These are phyloP conservation scores for Oryza brachyantha DNA, from an alignment of 176 grass and related monocot species.

Conservation along the genomic window DNA sequence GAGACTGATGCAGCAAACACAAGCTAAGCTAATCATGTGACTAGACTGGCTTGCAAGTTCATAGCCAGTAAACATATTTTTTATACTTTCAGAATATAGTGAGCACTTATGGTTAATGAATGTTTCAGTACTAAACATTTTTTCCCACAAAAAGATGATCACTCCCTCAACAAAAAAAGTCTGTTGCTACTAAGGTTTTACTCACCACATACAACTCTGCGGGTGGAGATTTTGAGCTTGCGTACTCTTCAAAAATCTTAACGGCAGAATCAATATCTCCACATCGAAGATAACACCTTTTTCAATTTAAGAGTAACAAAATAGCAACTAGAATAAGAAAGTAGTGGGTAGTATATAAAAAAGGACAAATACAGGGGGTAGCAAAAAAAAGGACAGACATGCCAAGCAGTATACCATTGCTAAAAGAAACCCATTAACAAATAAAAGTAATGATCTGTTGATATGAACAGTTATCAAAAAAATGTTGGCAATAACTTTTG, in stretches of 20 bases:
- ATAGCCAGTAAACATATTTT: not conserved
- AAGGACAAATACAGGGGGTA: not conserved
- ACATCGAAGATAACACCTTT: conserved; percentile 86
- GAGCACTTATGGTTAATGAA: not conserved
- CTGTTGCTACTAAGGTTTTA: conserved; percentile 21
- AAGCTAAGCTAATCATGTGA: not conserved
- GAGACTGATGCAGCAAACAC: not conserved
- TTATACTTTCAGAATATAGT: not conserved
- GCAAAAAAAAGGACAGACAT: not conserved
- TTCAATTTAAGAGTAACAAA: conserved; percentile 24
- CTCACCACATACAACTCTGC: conserved; percentile 86
- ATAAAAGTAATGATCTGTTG: not conserved
- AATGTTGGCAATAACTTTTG: not conserved
- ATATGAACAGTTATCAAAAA: conserved; percentile 9
- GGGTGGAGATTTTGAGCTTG: conserved; percentile 52
- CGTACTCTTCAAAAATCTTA: conserved; percentile 90
- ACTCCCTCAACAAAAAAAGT: not conserved
- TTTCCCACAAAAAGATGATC: not conserved
- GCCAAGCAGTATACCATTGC: not conserved
- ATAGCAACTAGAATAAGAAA: conserved; percentile 38
- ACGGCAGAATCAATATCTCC: conserved; percentile 91
- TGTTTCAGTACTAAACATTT: not conserved
- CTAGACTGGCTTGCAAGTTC: not conserved
- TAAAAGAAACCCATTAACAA: not conserved
- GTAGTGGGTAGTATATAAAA: conserved; percentile 3